Base-by-base conservation (phyloP, 495 filamentous ascomycete species). In the Clavariopsis aquatica region DNA sequence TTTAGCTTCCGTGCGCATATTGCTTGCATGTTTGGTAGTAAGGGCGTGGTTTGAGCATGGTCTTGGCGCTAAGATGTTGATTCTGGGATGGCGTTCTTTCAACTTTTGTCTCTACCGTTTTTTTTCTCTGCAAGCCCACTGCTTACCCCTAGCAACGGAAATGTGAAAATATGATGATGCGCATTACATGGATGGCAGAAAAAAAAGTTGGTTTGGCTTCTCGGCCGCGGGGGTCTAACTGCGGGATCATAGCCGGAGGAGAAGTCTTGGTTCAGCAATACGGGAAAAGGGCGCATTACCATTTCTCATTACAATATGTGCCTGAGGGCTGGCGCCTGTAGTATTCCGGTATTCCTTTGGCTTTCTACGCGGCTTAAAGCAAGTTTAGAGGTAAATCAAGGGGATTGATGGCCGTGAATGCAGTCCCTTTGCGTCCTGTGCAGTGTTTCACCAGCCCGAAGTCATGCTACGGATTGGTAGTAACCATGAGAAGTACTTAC, bases 41-140 rank as follows among this genome's bases (percentile, higher is more conserved):
- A 22, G 23, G 54, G 46, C 53, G 60, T 46, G 58, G 63, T 67
- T 43, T 41, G 60, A 47, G 57, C 56, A 68, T 68, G n/a, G 34
- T 17, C 36, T 8, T 38, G 65, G 65, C 60, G 59, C 29, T 20
- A 27, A 49, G 24, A 12, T 36, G 10, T 28, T 38, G 52, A 23
- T 20, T 23, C 15, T 24, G 5, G n/a, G 49, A 27, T 15, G 52
- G 52, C 17, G 52, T 56, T 56, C 28, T 22, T 13, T 56, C 47
- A 24, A 24, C 47, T 22, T 23, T 8, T 49, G 4, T n/a, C 47
- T 53, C 49, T 46, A n/a, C 43, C 28, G 15, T 55, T 45, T 7
- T 54, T 12, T 46, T 51, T 17, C 49, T n/a, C 54, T 62, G 31
- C 49, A 62, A 55, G 17, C 10, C 34, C 51, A 31, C 34, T 9